Evolutionary conservation across 441 rosid genomes (phyloP).

Genomic region (Euphorbia corollata): DNA sequence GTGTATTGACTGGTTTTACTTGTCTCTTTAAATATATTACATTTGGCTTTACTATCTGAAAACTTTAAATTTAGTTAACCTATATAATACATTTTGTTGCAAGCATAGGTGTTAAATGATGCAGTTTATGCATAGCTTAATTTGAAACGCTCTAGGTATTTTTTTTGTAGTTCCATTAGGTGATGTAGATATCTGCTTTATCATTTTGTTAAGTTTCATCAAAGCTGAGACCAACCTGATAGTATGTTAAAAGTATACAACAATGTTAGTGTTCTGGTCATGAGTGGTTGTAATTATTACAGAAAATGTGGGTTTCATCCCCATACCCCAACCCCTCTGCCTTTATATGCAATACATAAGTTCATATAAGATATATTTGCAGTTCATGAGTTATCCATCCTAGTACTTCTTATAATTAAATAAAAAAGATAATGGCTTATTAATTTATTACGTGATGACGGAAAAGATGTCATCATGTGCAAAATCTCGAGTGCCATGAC

Average conservation of each 20-base stretch:
- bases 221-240: neutral
- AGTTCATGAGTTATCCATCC: too few relatives aligned
- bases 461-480: too few relatives aligned
- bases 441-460: too few relatives aligned
- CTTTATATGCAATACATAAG: too few relatives aligned
- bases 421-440: too few relatives aligned
- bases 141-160: neutral
- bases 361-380: too few relatives aligned
- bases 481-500: too few relatives aligned
- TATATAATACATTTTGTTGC: neutral
- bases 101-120: neutral
- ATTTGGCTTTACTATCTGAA: neutral
- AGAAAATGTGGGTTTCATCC: too few relatives aligned
- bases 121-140: neutral
- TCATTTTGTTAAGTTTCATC: neutral
- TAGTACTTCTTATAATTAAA: too few relatives aligned
- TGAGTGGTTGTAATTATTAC: neutral
- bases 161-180: neutral
- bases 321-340: too few relatives aligned
- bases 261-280: neutral
- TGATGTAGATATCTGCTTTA: neutral
- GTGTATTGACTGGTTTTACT: neutral
- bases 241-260: neutral
- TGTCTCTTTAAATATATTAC: neutral
- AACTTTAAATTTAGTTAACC: neutral